Evolutionary conservation across 108 stramenopile genomes (phyloP), one percentile per base, ranked within the genome.

Genomic region (Discostella pseudostelligera): DNA sequence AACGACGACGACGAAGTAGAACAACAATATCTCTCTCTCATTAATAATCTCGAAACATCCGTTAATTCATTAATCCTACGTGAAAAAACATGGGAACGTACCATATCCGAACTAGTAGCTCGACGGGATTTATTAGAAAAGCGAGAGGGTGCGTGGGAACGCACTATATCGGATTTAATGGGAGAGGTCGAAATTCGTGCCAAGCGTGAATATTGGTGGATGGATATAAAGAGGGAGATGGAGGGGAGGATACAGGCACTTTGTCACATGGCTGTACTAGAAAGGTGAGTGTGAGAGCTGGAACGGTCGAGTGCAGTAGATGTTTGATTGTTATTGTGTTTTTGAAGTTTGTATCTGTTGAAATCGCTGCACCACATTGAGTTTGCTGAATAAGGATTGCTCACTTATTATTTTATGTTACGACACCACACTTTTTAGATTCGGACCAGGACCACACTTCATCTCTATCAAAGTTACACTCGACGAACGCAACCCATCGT

Each of bases 21-120:
- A 4, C 17, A 42, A 21, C 55, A 66, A 25, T 58, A 74, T 40
- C 54, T 60, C 32, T 29, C 59, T 54, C 36, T 74, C 11, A 74
- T 74, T 20, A 40, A 37, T 8, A 11, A 46, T 22, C 43, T 74
- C 0, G 65, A 74, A 58, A 43, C 19, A 20, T 64, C 65, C 53
- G 65, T 74, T n/a, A 17, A 60, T 9, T 59, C 65, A 51, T 50
- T 74, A 6, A 47, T 48, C 32, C 20, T 53, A 20, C 57, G 72
- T 25, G 72, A 74, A 64, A 74, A 20, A 49, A 64, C 72, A 12
- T 74, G 72, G 72, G 72, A 74, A 47, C 55, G 72, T 19, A 74
- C 72, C 42, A 74, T 74, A 21, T 66, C 64, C 3, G 72, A 74
- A 39, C 43, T 74, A 8, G 32, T 69, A 8, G 62, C 75, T 10